Evolutionary conservation across 1,284 basidiomycete genomes (phyloP).

Genomic region (Cystobasidium slooffiae): DNA sequence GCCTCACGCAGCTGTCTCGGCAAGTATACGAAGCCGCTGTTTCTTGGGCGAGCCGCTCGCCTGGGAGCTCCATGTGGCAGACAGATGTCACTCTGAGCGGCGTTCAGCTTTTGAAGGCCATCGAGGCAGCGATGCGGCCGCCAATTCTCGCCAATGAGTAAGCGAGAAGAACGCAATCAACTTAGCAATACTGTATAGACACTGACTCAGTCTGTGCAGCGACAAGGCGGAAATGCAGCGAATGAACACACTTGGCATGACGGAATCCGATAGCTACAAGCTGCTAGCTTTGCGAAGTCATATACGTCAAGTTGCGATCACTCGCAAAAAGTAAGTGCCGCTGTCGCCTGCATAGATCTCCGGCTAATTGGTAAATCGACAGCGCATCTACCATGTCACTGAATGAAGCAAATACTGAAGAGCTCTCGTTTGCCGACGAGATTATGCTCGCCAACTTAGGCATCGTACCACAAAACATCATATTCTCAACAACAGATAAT

Average conservation of each 20-base stretch:
- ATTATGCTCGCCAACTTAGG: slow-evolving; percentile 65
- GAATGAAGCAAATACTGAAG: not conserved
- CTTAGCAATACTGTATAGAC: slow-evolving; percentile 4
- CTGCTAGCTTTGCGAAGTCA: slow-evolving; percentile 83
- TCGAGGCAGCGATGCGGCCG: slow-evolving; percentile 8
- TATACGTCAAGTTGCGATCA: slow-evolving; percentile 61
- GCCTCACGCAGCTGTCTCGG: slow-evolving; percentile 66
- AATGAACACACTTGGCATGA: slow-evolving; percentile 81
- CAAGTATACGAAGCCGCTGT: slow-evolving; percentile 83
- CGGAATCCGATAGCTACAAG: slow-evolving; percentile 75
- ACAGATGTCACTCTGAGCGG: not conserved
- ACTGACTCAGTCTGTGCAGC: slow-evolving; percentile 65
- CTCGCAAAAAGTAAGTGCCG: slow-evolving; percentile 49
- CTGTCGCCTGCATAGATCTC: not conserved
- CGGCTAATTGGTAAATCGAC: not conserved
- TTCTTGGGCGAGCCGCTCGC: slow-evolving; percentile 72
- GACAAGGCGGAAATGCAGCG: slow-evolving; percentile 61
- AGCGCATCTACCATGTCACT: slow-evolving; percentile 1
- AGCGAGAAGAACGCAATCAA: slow-evolving; percentile 26
- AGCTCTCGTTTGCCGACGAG: slow-evolving; percentile 59
- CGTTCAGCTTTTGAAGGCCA: slow-evolving; percentile 3
- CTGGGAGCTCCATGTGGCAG: slow-evolving; percentile 59
- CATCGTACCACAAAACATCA: slow-evolving; percentile 93
- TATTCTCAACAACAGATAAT: slow-evolving; percentile 68
- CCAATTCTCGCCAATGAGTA: slow-evolving; percentile 7